Percentiles rank a stretch among this genome's conserved stretches.
These are phyloP conservation scores for Collybia sordida DNA, from an alignment of 768 basidiomycete genomes.

Conservation along the genomic window DNA sequence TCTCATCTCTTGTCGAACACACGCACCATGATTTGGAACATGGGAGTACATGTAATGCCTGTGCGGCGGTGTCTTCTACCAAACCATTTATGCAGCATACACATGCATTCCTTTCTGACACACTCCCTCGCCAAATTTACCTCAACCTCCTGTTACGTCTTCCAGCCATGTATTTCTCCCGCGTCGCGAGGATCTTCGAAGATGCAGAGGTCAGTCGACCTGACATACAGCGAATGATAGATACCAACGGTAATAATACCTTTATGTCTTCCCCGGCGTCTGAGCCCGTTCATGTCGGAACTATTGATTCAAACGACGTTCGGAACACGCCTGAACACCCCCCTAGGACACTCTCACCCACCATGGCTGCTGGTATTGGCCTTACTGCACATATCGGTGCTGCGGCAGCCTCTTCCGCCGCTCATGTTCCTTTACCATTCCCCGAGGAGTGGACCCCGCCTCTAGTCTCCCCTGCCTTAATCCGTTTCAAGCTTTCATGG, in stretches of 20 bases:
- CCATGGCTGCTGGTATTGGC: conserved; percentile 24
- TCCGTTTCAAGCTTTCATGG: conserved; percentile 54
- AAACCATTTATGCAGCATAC: conserved; percentile 8
- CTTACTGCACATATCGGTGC: conserved; percentile 21
- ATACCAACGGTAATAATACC: conserved; percentile 11
- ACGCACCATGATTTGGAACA: conserved; percentile 5
- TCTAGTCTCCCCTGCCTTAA: conserved; percentile 59
- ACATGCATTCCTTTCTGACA: conserved; percentile 23
- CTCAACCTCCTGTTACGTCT: conserved; percentile 53
- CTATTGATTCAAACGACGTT: conserved; percentile 6
- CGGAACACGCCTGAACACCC: conserved; percentile 8
- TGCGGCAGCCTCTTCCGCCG: conserved; percentile 13
- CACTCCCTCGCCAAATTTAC: conserved; percentile 34
- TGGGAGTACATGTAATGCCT: conserved; percentile 7
- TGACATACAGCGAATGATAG: conserved; percentile 59
- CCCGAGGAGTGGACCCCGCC: conserved; percentile 55
- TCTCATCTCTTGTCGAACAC: conserved; percentile 2
- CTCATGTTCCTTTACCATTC: conserved; percentile 36
- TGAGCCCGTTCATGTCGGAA: conserved; percentile 8
- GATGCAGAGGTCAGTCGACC: conserved; percentile 77
- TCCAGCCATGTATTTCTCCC: conserved; percentile 79
- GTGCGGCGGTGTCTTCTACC: conserved; percentile 1
- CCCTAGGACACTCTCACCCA: conserved; percentile 14
- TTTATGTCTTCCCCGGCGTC: conserved; percentile 11
- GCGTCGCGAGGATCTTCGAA: conserved; percentile 74